Base-by-base conservation (phyloP, 495 filamentous ascomycete species). In the Aspergillus biplanus region DNA sequence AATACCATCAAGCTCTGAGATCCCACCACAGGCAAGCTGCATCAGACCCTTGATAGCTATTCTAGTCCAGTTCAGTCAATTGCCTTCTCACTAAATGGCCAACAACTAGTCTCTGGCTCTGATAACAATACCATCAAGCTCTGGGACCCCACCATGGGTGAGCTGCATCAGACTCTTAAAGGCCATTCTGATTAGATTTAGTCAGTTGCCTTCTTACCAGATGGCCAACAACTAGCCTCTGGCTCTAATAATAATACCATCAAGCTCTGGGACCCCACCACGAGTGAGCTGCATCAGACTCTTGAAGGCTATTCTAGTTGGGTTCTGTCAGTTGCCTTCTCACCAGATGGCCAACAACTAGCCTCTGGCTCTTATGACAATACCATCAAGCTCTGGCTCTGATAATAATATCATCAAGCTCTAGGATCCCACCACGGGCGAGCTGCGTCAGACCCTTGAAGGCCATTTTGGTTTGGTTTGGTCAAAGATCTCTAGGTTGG, bases 371-470 rank as follows among this genome's bases (percentile, higher is more conserved):
- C 57, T 7, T 12, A 48, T 56, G 69, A 74, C 59, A 5, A n/a
- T n/a, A n/a, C n/a, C n/a, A n/a, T n/a, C n/a, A n/a, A n/a, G n/a
- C n/a, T n/a, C n/a, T n/a, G n/a, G n/a, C n/a, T n/a, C n/a, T n/a
- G n/a, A n/a, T n/a, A n/a, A n/a, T 31, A 0, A 69, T 59, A 48
- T n/a, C n/a, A 39, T 74, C 5, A 55, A 66, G 35, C 16, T 75
- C 12, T 60, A 16, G 47, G 47, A 60, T 35, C 2, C 46, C 2
- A 58, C 12, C 58, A 60, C n/a, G n/a, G n/a, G n/a, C n/a, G n/a
- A n/a, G n/a, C n/a, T n/a, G n/a, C n/a, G n/a, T n/a, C n/a, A n/a
- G 31, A 59, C 44, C 4, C 12, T 33, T 35, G 7, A 37, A 9
- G 59, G 44, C 21, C 65, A 58, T 16, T 46, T 49, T 57, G 65